Evolutionary conservation across 306 rosid species (phyloP).

Genomic region (Quercus variabilis): DNA sequence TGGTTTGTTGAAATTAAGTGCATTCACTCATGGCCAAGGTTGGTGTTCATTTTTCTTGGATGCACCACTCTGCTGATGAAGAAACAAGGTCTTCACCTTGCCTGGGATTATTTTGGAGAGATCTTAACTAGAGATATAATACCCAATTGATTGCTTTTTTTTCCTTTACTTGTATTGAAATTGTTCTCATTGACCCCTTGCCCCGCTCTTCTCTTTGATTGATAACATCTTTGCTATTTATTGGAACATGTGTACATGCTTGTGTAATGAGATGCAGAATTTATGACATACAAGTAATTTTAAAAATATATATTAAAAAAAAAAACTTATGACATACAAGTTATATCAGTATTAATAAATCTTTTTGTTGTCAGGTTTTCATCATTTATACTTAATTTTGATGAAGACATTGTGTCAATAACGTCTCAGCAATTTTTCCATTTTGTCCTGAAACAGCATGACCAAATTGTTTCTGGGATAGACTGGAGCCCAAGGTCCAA

Average conservation of each 20-base stretch:
- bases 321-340: neutral
- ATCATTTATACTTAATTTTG: constrained; percentile 11
- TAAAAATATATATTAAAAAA: no score
- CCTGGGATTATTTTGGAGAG: neutral
- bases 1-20: neutral
- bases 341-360: neutral
- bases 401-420: constrained; percentile 18
- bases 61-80: neutral
- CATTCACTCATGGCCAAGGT: neutral
- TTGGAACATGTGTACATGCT: neutral
- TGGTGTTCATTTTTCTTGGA: neutral
- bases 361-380: constrained; percentile 9
- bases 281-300: neutral
- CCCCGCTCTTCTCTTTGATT: neutral
- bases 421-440: constrained; percentile 12
- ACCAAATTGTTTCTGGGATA: constrained; percentile 85
- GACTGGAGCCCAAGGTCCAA: constrained; percentile 90
- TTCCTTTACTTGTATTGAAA: neutral
- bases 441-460: constrained; percentile 59
- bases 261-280: neutral
- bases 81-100: neutral
- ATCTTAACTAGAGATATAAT: neutral
- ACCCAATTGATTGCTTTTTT: neutral
- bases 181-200: neutral
- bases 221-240: neutral